Evolutionary conservation across 1,284 basidiomycete genomes (phyloP).

Genomic region (Vanrija humicola): DNA sequence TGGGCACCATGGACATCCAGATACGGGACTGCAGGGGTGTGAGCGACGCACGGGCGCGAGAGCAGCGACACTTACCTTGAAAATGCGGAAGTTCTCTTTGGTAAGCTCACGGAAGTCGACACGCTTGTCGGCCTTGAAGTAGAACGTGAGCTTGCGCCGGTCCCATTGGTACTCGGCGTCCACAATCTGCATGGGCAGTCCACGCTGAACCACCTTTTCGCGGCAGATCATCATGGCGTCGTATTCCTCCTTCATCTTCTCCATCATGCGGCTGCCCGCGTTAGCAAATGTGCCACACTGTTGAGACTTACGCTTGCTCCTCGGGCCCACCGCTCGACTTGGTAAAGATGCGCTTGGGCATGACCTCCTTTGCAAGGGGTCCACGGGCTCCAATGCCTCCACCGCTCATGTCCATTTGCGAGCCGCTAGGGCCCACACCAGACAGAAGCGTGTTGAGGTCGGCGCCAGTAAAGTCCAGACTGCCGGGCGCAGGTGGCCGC

Average conservation of each 20-base stretch:
- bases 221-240: conserved; percentile 88
- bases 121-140: conserved; percentile 90
- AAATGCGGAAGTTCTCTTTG: conserved; percentile 47
- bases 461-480: conserved; percentile 29
- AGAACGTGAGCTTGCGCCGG: conserved; percentile 94
- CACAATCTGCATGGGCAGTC: conserved; percentile 95
- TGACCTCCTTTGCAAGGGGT: conserved; percentile 68
- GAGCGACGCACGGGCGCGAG: background rate
- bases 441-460: conserved; percentile 37
- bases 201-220: conserved; percentile 84
- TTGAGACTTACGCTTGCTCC: conserved; percentile 69
- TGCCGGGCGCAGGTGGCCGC: conserved; percentile 13
- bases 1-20: conserved; percentile 46
- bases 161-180: conserved; percentile 99
- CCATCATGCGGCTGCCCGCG: conserved; percentile 60
- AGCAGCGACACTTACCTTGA: conserved; percentile 28
- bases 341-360: conserved; percentile 94
- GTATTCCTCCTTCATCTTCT: conserved; percentile 83
- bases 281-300: background rate
- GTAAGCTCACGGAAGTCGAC: conserved; percentile 92
- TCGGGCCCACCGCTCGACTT: conserved; percentile 67
- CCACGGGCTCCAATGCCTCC: conserved; percentile 31
- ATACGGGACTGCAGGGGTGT: conserved; percentile 29
- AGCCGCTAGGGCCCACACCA: conserved; percentile 40
- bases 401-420: conserved; percentile 34